A percentile compares a stretch with the other conserved stretches of the same genome.
phyloP scores from a whole-genome alignment of 164 flowering plant species.

The Stephania yunnanensis region DNA sequence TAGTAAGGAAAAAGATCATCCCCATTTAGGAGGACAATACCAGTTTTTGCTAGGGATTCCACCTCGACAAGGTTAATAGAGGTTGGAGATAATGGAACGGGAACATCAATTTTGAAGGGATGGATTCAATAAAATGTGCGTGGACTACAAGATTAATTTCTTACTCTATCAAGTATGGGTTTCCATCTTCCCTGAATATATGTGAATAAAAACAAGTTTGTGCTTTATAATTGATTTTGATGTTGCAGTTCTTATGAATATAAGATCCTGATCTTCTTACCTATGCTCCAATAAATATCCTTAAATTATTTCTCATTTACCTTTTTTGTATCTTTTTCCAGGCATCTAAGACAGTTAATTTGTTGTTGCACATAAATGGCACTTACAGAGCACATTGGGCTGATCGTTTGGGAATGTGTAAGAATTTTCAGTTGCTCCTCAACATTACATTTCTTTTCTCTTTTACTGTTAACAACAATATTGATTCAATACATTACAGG shows the following conservation, averaged over 20 bases:
- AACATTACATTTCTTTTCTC: neutral
- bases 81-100: neutral
- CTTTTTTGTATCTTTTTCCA: slow-evolving; percentile 24
- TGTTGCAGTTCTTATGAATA: neutral
- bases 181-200: neutral
- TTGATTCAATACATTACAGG: slow-evolving; percentile 38
- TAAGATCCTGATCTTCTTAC: neutral
- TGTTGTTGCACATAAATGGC: slow-evolving; percentile 76
- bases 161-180: neutral
- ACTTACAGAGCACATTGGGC: slow-evolving; percentile 96
- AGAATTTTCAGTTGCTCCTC: slow-evolving; percentile 16
- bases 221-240: neutral
- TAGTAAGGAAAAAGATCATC: neutral
- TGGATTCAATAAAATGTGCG: neutral
- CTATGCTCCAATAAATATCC: neutral
- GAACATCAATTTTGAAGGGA: neutral
- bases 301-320: slow-evolving; percentile 10
- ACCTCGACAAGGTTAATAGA: neutral
- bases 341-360: slow-evolving; percentile 46
- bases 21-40: neutral
- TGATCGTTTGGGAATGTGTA: slow-evolving; percentile 82
- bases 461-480: slow-evolving; percentile 2
- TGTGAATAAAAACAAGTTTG: neutral
- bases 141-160: too few relatives aligned
- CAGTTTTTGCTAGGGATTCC: neutral